phyloP scores from a whole-genome alignment of 331 rosid genomes.

The Malus hybrid region DNA sequence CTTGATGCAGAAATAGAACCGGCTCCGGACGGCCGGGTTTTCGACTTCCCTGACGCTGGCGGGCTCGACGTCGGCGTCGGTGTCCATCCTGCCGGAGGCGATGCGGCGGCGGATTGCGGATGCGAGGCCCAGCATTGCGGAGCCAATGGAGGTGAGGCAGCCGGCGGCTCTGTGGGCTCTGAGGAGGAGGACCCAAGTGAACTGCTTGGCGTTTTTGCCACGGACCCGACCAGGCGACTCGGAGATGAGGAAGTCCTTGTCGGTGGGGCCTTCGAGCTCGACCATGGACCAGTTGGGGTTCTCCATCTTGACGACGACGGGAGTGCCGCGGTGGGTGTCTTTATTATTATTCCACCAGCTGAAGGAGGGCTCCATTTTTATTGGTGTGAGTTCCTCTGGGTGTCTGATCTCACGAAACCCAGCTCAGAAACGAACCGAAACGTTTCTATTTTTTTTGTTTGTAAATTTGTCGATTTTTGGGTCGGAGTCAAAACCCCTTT shows the following conservation, averaged over 20 bases:
- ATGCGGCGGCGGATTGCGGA: conserved; percentile 49
- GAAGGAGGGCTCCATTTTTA: conserved; percentile 55
- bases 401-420: conserved; percentile 29
- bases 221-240: conserved; percentile 27
- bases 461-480: not conserved
- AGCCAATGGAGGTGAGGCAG: conserved; percentile 45
- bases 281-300: conserved; percentile 96
- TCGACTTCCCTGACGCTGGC: conserved; percentile 45
- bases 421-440: not conserved
- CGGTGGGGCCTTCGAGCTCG: conserved; percentile 65
- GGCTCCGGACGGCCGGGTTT: conserved; percentile 42
- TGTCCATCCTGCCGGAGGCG: conserved; percentile 61
- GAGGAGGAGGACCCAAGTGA: conserved; percentile 63
- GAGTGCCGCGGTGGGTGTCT: conserved; percentile 66
- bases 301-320: conserved; percentile 91
- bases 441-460: not conserved
- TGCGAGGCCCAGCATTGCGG: conserved; percentile 35
- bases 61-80: conserved; percentile 32
- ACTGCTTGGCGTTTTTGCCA: conserved; percentile 52
- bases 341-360: conserved; percentile 51
- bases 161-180: conserved; percentile 62
- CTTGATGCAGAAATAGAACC: conserved; percentile 51
- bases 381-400: not conserved
- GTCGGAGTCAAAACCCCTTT: not conserved
- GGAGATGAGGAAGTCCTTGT: conserved; percentile 52